Evolutionary conservation across 1,139 yeast species (phyloP).

Genomic region (Eremothecium coryli): DNA sequence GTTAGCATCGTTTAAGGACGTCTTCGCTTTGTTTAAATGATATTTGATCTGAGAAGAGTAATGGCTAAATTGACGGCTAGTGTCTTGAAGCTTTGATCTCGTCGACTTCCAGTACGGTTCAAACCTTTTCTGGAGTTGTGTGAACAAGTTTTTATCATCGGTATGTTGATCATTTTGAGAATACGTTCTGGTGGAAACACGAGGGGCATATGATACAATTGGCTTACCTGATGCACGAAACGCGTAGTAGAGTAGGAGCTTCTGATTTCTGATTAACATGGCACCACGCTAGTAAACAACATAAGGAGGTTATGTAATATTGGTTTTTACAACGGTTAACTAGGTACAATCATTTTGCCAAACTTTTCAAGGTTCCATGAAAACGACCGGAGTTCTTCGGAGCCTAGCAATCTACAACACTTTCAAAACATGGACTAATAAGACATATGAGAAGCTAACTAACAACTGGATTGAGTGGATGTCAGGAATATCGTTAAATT

Average conservation of each 20-base stretch:
- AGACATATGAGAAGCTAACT: background rate
- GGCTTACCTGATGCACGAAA: background rate
- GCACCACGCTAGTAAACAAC: too few species aligned
- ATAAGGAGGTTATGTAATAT: too few species aligned
- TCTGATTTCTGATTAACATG: too few species aligned
- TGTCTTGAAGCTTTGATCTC: conserved; percentile 9
- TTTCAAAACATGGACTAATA: too few species aligned
- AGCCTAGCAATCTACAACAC: too few species aligned
- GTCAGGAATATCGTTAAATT: conserved; percentile 17
- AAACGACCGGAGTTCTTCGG: too few species aligned
- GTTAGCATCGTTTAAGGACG: conserved; percentile 32
- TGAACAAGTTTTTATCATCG: background rate
- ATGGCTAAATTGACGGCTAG: conserved; percentile 9
- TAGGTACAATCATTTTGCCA: too few species aligned
- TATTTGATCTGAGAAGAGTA: conserved; percentile 12
- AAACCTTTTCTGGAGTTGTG: conserved; percentile 6
- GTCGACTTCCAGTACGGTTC: conserved; percentile 14
- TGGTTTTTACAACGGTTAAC: too few species aligned
- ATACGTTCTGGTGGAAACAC: conserved; percentile 1
- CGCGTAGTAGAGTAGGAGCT: background rate
- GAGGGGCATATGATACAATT: too few species aligned
- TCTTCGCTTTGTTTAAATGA: conserved; percentile 29
- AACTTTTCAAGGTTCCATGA: too few species aligned
- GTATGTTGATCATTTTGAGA: background rate
- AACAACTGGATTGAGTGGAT: conserved; percentile 25